Percentiles rank a stretch among this genome's conserved stretches.
Evolutionary conservation across 345 rosid species (phyloP).

Genomic region (Salix caprea): DNA sequence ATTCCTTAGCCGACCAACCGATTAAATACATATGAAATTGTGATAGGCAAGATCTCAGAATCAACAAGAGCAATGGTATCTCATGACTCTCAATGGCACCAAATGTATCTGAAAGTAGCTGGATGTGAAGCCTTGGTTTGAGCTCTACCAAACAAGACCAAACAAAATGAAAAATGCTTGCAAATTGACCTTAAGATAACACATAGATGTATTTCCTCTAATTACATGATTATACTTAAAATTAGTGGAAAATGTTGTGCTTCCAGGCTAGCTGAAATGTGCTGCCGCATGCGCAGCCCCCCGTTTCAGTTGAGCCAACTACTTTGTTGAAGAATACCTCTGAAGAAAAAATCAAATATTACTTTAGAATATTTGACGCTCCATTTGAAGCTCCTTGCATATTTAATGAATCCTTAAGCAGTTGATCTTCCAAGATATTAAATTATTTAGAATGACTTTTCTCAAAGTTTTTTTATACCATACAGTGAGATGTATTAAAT

Average conservation of each 20-base stretch:
- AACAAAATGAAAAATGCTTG: background rate
- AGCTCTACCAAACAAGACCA: too few species aligned
- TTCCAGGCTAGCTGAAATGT: background rate
- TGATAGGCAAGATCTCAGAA: too few species aligned
- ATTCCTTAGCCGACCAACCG: too few species aligned
- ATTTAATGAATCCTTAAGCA: background rate
- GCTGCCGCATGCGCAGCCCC: background rate
- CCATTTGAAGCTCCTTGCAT: background rate
- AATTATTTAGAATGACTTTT: constrained; percentile 15
- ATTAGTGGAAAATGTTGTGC: background rate
- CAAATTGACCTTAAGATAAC: constrained; percentile 23
- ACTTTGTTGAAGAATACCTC: background rate
- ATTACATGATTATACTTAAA: background rate
- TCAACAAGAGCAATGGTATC: too few species aligned
- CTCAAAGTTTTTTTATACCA: background rate
- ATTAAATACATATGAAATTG: too few species aligned
- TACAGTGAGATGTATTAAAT: background rate
- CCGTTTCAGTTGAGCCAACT: constrained; percentile 10
- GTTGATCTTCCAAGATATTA: background rate
- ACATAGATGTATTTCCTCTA: background rate
- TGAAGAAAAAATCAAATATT: background rate
- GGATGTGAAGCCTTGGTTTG: too few species aligned
- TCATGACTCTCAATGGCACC: too few species aligned
- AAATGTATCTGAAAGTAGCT: too few species aligned
- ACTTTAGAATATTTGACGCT: too few species aligned